Evolutionary conservation across 768 basidiomycete species (phyloP).

Genomic region (Hericium rajendrae): DNA sequence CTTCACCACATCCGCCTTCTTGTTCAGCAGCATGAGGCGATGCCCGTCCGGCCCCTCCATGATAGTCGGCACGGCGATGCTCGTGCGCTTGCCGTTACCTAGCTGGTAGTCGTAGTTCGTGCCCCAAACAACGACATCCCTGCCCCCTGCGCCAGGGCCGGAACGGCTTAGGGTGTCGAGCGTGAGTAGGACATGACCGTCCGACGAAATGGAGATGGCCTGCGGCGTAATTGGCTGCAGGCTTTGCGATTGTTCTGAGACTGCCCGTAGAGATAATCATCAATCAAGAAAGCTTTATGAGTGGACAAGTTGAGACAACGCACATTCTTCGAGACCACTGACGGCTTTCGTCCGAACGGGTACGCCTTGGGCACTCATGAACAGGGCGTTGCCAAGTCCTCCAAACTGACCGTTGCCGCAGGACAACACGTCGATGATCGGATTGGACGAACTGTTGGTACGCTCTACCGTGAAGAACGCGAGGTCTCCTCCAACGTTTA

Average conservation of each 20-base stretch:
- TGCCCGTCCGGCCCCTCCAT: slow-evolving; percentile 43
- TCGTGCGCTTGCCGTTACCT: slow-evolving; percentile 62
- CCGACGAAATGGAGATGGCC: slow-evolving; percentile 57
- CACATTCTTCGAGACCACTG: slow-evolving; percentile 82
- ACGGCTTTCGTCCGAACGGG: slow-evolving; percentile 71
- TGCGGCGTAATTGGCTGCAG: slow-evolving; percentile 57
- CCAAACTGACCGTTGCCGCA: slow-evolving; percentile 84
- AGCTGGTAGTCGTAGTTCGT: slow-evolving; percentile 65
- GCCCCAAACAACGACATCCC: slow-evolving; percentile 68
- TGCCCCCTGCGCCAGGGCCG: slow-evolving; percentile 40
- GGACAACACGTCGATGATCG: slow-evolving; percentile 50
- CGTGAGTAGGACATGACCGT: slow-evolving; percentile 67
- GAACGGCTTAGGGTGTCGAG: slow-evolving; percentile 50
- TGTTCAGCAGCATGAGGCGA: slow-evolving; percentile 48
- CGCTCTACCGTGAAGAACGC: slow-evolving; percentile 72
- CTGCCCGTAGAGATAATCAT: slow-evolving; percentile 27
- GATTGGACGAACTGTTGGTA: slow-evolving; percentile 21
- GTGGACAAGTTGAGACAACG: slow-evolving; percentile 20
- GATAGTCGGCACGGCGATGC: slow-evolving; percentile 41
- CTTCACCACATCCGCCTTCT: slow-evolving; percentile 40
- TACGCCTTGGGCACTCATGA: slow-evolving; percentile 59
- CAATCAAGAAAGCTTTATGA: background rate
- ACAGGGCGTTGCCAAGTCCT: slow-evolving; percentile 57
- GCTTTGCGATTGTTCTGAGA: slow-evolving; percentile 50
- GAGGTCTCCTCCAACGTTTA: slow-evolving; percentile 68